These are phyloP conservation scores for Proliferodiscus dingleyae DNA, from an alignment of 2,329 filamentous ascomycete species.

Conservation along the genomic window DNA sequence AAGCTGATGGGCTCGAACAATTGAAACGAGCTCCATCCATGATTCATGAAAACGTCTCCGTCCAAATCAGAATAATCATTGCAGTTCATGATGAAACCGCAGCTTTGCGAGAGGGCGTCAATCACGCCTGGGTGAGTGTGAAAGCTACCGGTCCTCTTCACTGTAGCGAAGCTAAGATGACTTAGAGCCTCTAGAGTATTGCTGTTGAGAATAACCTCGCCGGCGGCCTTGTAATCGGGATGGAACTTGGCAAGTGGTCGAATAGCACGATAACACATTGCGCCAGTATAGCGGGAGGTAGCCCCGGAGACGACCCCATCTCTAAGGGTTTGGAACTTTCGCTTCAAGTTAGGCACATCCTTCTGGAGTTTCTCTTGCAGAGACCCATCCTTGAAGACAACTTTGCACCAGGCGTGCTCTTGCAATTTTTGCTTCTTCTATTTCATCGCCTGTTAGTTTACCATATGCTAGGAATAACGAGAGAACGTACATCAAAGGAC, in stretches of 20 bases:
- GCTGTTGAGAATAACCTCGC: not conserved
- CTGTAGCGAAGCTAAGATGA: not conserved
- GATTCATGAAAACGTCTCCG: slow-evolving; percentile 52
- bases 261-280: not conserved
- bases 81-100: slow-evolving; percentile 54
- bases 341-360: not conserved
- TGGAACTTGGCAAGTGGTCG: not conserved
- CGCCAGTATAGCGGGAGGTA: not conserved
- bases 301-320: not conserved
- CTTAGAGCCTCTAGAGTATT: not conserved
- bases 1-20: slow-evolving; percentile 41
- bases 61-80: slow-evolving; percentile 49
- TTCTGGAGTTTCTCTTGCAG: not conserved
- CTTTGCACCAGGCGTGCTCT: too few species aligned
- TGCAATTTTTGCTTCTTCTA: too few species aligned
- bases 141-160: slow-evolving; percentile 28
- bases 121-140: slow-evolving; percentile 52
- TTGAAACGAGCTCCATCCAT: slow-evolving; percentile 50
- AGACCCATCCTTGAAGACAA: too few species aligned
- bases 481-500: too few species aligned
- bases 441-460: too few species aligned
- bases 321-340: not conserved
- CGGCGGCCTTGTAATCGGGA: not conserved
- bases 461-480: too few species aligned
- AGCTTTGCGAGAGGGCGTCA: slow-evolving; percentile 51